Evolutionary conservation across 495 filamentous ascomycete genomes (phyloP), one percentile per base, ranked within the genome.

Genomic region (Cercophora scortea): DNA sequence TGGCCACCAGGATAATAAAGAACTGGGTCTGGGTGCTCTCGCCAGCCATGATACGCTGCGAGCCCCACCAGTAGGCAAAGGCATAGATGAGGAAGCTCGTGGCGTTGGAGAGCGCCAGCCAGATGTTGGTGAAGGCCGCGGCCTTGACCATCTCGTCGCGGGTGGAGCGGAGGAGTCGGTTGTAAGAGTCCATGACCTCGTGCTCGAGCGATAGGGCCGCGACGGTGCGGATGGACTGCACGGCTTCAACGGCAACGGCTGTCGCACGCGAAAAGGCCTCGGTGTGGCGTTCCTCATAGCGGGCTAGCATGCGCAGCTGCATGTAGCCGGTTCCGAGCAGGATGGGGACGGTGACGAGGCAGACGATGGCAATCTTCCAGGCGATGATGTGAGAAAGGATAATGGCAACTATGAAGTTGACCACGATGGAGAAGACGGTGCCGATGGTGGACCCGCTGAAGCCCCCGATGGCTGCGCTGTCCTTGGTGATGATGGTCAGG

Each of bases 351-450:
- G 82, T 83, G 7, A 86, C 73, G 47, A 82, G 82, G 61, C 86
- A 90, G 19, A 95, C 90, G 12, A 95, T 74, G 8, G 86, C 87
- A n/a, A 95, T 75, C 63, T 95, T 93, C 88, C 89, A 95, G 13
- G 85, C 89, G 59, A 92, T 79, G 6, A 81, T 72, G 33, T 82
- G 67, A 7, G 82, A 74, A 32, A 94, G 63, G 17, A 79, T 61
- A 45, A 86, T 80, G 7, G 83, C 78, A 3, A 79, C 78, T 33
- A 87, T 61, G 12, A 93, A 75, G 7, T 86, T 90, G 6, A 87
- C 86, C 17, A 71, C 61, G 45, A 87, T 83, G 52, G 79, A 80
- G 11, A 95, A 68, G 51, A 94, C 79, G 12, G 87, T 88, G 17
- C 88, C 89, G 10, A 95, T 77, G 6, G 84, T 90, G 13, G 80